These are phyloP conservation scores for Pseudofabraea citricarpa DNA, from an alignment of 2,329 filamentous ascomycete species.

Conservation along the genomic window DNA sequence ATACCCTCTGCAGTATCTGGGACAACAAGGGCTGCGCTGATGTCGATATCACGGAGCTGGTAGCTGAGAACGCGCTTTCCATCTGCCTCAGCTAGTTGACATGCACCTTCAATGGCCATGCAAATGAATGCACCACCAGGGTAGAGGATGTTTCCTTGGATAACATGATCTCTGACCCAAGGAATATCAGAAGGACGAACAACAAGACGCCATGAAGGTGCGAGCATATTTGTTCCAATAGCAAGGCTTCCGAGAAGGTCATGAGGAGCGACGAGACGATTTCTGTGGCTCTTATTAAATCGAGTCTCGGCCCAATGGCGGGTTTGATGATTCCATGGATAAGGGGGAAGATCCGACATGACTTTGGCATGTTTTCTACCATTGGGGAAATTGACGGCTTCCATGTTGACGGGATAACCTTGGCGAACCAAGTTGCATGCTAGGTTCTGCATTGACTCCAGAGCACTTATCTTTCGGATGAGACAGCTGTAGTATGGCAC, in stretches of 20 bases:
- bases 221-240: slow-evolving; percentile 11
- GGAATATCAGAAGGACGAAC: slow-evolving; percentile 18
- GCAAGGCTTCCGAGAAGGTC: slow-evolving; percentile 23
- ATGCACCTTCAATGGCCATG: slow-evolving; percentile 26
- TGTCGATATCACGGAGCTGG: not conserved
- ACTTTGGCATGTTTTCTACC: slow-evolving; percentile 35
- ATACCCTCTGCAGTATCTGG: slow-evolving; percentile 35
- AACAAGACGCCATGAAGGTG: slow-evolving; percentile 26
- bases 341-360: slow-evolving; percentile 42
- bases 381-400: not conserved
- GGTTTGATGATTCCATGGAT: slow-evolving; percentile 48
- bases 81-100: slow-evolving; percentile 4
- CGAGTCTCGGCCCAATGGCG: slow-evolving; percentile 49
- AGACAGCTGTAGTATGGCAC: not conserved
- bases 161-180: slow-evolving; percentile 26
- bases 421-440: slow-evolving; percentile 4
- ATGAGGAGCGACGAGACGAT: slow-evolving; percentile 37
- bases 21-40: slow-evolving; percentile 33
- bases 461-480: slow-evolving; percentile 3
- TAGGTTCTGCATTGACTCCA: not conserved
- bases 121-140: slow-evolving; percentile 25
- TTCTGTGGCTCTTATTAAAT: slow-evolving; percentile 37
- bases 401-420: not conserved
- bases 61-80: not conserved
- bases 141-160: slow-evolving; percentile 20